phyloP scores from a whole-genome alignment of 805 yeast genomes.

The Brettanomyces sp. region DNA sequence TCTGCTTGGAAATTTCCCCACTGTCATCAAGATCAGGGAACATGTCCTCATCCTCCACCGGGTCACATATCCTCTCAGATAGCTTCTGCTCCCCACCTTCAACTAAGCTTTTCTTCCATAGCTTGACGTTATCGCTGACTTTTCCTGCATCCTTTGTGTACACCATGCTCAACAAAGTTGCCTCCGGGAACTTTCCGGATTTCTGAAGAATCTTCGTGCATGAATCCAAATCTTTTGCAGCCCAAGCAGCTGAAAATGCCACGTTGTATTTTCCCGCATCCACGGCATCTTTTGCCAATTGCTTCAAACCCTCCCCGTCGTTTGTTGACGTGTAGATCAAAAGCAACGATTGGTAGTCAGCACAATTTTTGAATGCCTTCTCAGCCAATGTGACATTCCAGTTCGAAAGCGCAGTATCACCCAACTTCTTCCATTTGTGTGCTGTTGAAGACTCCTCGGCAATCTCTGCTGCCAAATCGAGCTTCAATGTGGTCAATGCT shows the following conservation, averaged over 20 bases:
- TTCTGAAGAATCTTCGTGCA: slow-evolving; percentile 58
- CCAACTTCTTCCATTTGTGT: slow-evolving; percentile 84
- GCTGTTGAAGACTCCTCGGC: slow-evolving; percentile 45
- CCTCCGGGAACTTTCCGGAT: slow-evolving; percentile 73
- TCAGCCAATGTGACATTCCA: slow-evolving; percentile 81
- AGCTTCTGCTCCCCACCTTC: slow-evolving; percentile 44
- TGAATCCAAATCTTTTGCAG: slow-evolving; percentile 56
- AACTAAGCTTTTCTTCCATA: slow-evolving; percentile 60
- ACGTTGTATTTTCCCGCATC: slow-evolving; percentile 75
- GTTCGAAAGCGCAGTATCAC: slow-evolving; percentile 70
- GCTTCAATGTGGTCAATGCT: slow-evolving; percentile 67
- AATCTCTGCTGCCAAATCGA: slow-evolving; percentile 61
- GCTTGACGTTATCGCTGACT: slow-evolving; percentile 36
- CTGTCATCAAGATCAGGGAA: slow-evolving; percentile 33
- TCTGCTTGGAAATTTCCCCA: slow-evolving; percentile 13
- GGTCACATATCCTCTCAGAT: slow-evolving; percentile 51
- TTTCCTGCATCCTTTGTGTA: slow-evolving; percentile 43
- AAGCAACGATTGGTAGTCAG: slow-evolving; percentile 74
- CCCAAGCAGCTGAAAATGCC: slow-evolving; percentile 90
- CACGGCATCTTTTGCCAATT: slow-evolving; percentile 60
- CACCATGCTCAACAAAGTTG: slow-evolving; percentile 68
- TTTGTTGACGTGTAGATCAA: slow-evolving; percentile 78
- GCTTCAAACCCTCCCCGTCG: slow-evolving; percentile 47
- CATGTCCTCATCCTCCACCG: slow-evolving; percentile 24
- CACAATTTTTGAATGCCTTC: slow-evolving; percentile 67